These are phyloP conservation scores for Aureobasidium melanogenum DNA, from an alignment of 2,329 filamentous ascomycete species.

Conservation along the genomic window DNA sequence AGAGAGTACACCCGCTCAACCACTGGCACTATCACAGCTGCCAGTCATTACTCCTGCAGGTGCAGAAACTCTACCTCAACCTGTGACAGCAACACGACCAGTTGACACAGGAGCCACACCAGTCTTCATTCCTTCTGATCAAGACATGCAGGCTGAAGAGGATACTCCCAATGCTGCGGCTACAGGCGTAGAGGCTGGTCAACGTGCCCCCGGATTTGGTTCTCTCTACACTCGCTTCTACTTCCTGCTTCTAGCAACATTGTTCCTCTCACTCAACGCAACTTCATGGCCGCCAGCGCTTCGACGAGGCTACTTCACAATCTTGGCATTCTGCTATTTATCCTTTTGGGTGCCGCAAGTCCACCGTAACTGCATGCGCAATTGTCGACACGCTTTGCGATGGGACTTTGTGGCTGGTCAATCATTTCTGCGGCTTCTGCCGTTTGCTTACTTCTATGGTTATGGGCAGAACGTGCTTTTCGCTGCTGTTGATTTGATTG, in stretches of 20 bases:
- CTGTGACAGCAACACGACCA: conserved; percentile 34
- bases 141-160: conserved; percentile 38
- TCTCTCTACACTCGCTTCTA: conserved; percentile 55
- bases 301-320: conserved; percentile 49
- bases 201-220: conserved; percentile 35
- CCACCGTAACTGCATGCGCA: conserved; percentile 77
- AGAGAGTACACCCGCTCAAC: conserved; percentile 15
- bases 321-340: conserved; percentile 64
- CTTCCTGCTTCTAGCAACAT: conserved; percentile 47
- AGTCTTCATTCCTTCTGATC: conserved; percentile 51
- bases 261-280: conserved; percentile 53
- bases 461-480: conserved; percentile 73
- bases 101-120: conserved; percentile 43
- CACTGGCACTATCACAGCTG: conserved; percentile 16
- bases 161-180: conserved; percentile 27
- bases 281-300: conserved; percentile 46
- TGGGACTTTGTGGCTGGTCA: conserved; percentile 89
- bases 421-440: conserved; percentile 66
- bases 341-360: conserved; percentile 93
- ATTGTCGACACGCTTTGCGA: conserved; percentile 80
- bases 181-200: conserved; percentile 21
- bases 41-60: conserved; percentile 21
- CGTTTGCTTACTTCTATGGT: conserved; percentile 79
- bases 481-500: conserved; percentile 56
- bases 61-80: conserved; percentile 37